These are phyloP conservation scores for Trapa incisa DNA, from an alignment of 345 rosid species.

Conservation along the genomic window DNA sequence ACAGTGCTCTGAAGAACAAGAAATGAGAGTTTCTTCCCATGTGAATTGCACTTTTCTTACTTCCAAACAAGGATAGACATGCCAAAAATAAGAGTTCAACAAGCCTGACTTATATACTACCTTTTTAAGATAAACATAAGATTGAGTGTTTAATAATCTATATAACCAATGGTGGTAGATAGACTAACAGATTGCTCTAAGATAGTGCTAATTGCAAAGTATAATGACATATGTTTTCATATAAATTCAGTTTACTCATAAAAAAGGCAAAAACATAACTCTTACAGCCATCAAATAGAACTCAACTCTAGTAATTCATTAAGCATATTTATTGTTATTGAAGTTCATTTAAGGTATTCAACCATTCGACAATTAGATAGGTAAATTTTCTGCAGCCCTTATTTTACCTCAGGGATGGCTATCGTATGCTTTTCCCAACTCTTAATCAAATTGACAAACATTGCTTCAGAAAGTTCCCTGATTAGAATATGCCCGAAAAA, in stretches of 20 bases:
- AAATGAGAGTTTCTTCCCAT: too few species aligned
- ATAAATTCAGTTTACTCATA: background rate
- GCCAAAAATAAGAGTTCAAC: background rate
- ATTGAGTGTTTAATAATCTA: background rate
- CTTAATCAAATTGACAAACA: constrained; percentile 39
- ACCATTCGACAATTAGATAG: background rate
- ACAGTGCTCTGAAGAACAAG: too few species aligned
- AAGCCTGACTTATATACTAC: background rate
- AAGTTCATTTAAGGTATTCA: background rate
- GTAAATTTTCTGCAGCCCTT: background rate
- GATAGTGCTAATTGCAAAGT: background rate
- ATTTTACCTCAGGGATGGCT: constrained; percentile 36
- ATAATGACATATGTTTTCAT: background rate
- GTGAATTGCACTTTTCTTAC: background rate
- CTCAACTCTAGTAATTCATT: background rate
- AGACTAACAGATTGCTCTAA: constrained; percentile 1
- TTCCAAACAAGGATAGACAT: background rate
- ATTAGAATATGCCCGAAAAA: constrained; percentile 11
- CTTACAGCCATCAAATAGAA: background rate
- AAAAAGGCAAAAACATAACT: background rate
- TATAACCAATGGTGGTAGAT: background rate
- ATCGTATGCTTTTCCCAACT: constrained; percentile 51
- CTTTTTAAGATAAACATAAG: background rate
- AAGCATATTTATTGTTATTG: background rate
- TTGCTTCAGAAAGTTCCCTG: constrained; percentile 62